Conservation (phyloP, 108 stramenopile genomes). For the Conticribra guillardii region DNA sequence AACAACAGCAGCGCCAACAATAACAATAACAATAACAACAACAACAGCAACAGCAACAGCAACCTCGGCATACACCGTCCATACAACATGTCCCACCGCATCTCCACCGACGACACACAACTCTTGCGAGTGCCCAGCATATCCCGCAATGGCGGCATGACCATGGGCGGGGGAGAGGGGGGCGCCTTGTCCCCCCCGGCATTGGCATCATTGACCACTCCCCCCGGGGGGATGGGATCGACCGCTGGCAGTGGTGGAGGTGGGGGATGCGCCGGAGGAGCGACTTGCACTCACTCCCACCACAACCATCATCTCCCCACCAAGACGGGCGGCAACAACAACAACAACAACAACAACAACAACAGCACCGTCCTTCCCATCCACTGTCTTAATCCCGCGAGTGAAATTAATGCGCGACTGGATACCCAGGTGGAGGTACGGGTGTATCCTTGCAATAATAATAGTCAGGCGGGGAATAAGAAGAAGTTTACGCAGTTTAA, state of each 20-base stretch:
- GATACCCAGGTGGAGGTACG: conserved; percentile 89
- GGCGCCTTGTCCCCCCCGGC: not conserved
- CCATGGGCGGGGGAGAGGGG: not conserved
- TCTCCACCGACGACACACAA: conserved; percentile 31
- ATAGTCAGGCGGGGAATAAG: conserved; percentile 62
- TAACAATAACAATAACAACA: not conserved
- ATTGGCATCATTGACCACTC: not conserved
- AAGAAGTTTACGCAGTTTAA: conserved; percentile 84
- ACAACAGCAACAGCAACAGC: not conserved
- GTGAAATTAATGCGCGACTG: conserved; percentile 80
- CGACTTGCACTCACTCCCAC: no score
- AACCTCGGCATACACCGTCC: not conserved
- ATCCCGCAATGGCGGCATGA: conserved; percentile 5
- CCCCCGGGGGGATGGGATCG: not conserved
- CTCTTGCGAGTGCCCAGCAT: conserved; percentile 11
- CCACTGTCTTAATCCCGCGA: conserved; percentile 78
- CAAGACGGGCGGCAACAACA: not conserved
- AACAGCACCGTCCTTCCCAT: not conserved
- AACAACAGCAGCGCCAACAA: not conserved
- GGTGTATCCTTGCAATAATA: conserved; percentile 90
- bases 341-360: conserved; percentile 2
- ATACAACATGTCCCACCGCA: conserved; percentile 17
- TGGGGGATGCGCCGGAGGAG: not conserved
- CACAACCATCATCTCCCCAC: not conserved
- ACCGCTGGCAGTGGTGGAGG: not conserved